Percentiles rank a stretch among this genome's conserved stretches.
Evolutionary conservation across 495 filamentous ascomycete genomes (phyloP).

Genomic region (Amniculicola lignicola): DNA sequence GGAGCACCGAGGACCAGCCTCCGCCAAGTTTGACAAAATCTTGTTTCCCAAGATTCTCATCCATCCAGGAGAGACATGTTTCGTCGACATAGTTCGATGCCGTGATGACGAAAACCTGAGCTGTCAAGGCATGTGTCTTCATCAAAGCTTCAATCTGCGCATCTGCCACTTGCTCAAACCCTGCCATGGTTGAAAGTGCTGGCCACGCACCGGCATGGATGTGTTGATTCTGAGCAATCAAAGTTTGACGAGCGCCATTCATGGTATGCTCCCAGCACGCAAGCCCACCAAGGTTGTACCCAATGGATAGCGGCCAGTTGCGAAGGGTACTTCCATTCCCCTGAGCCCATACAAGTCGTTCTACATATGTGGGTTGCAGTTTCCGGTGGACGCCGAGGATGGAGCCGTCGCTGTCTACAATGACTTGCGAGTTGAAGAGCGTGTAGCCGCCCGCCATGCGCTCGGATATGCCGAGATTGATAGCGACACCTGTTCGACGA

Average conservation of each 20-base stretch:
- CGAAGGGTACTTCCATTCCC: constrained; percentile 43
- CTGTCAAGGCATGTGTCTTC: constrained; percentile 47
- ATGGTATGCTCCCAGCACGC: constrained; percentile 53
- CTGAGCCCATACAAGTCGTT: constrained; percentile 48
- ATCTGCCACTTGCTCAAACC: constrained; percentile 40
- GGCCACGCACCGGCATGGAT: constrained; percentile 47
- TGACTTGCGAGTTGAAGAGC: constrained; percentile 47
- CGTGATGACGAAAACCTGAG: constrained; percentile 44
- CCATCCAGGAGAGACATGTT: constrained; percentile 45
- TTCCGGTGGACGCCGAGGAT: constrained; percentile 50
- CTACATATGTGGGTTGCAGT: constrained; percentile 50
- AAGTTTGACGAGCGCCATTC: constrained; percentile 45
- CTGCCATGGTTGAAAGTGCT: constrained; percentile 40
- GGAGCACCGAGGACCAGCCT: constrained; percentile 42
- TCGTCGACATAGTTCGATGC: constrained; percentile 46
- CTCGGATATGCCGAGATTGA: constrained; percentile 44
- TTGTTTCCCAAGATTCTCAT: constrained; percentile 43
- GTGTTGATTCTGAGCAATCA: constrained; percentile 43
- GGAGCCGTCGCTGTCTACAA: constrained; percentile 42
- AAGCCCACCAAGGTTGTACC: constrained; percentile 46
- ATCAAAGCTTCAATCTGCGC: constrained; percentile 48
- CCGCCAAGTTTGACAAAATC: constrained; percentile 43
- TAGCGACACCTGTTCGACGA: constrained; percentile 33
- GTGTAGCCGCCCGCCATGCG: constrained; percentile 42
- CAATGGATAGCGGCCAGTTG: constrained; percentile 27